Evolutionary conservation across 73 alveolate species (phyloP), one percentile per base, ranked within the genome.

Genomic region (Tetrahymena elliotti): DNA sequence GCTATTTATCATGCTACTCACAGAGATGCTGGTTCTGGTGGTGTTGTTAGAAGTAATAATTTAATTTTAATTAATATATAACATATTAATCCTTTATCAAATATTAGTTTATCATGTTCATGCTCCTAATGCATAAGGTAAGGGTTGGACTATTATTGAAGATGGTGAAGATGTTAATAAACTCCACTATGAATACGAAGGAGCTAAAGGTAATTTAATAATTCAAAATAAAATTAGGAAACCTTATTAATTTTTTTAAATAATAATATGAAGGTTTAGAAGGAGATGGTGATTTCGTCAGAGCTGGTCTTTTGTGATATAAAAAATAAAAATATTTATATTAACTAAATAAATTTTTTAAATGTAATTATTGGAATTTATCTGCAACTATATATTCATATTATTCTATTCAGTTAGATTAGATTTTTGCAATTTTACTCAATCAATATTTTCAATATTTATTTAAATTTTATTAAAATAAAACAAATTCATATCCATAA

Each of bases 1-100:
- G 99, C 99, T 39, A 99, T 99, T 95, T 98, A 98, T 94, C 99
- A 98, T 88, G 99, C 99, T 35, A 99, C 99, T 47, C 99, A 98
- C 95, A 99, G 99, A 96, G 99, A 99, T 94, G 99, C 99, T 53
- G 99, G 99, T 95, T 99, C 99, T 41, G 99, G 99, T 47, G 99
- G 99, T 84, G 99, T 99, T 92, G 99, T 98, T 93, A 98, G 99
- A 96, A 99, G 96, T 94, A 94, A 9, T 27, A 13, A 47, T 13
- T 18, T 47, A 3, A 18, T 47, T 47, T 4, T 1, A 5, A 3
- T 10, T 47, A 18, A 22, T 1, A 47, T 1, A 10, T 4, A 12
- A 27, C 4, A 68, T 68, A 3, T 27, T 31, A 18, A n/a, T 27
- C n/a, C 36, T 31, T 7, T 7, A 68, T 18, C 36, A 68, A 68